These are phyloP conservation scores for Priceomyces carsonii DNA, from an alignment of 805 yeast genomes.

Conservation along the genomic window DNA sequence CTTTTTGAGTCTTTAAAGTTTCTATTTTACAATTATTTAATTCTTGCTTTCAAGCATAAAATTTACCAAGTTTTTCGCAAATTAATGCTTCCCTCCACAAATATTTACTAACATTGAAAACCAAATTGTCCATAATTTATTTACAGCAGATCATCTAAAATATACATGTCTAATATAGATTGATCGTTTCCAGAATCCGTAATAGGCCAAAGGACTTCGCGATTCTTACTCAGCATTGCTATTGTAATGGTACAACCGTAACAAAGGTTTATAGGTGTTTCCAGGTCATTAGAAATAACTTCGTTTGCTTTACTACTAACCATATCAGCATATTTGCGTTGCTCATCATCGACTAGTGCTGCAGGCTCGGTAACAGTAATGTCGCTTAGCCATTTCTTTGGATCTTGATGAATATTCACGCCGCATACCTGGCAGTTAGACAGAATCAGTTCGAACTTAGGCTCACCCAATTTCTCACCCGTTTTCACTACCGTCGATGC, in stretches of 20 bases:
- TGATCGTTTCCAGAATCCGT: constrained; percentile 10
- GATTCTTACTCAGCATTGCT: constrained; percentile 35
- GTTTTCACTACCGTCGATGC: constrained; percentile 92
- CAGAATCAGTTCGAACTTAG: constrained; percentile 23
- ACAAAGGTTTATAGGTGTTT: constrained; percentile 47
- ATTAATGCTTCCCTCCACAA: no score
- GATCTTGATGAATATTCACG: constrained; percentile 52
- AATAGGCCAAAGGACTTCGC: constrained; percentile 38
- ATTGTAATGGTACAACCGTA: constrained; percentile 76
- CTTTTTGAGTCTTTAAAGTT: no score
- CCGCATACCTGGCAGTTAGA: constrained; percentile 59
- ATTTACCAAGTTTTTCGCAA: no score
- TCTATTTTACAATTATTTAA: no score
- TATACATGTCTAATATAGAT: constrained; percentile 48
- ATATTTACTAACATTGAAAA: no score
- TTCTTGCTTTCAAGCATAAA: no score
- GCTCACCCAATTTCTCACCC: constrained; percentile 70
- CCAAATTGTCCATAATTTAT: no score
- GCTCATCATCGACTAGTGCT: constrained; percentile 42
- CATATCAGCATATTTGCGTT: constrained; percentile 29
- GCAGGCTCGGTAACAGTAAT: constrained; percentile 65
- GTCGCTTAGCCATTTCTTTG: constrained; percentile 64
- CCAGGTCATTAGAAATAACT: background rate
- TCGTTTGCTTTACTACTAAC: constrained; percentile 11
- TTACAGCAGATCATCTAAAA: constrained; percentile 40